Evolutionary conservation across 306 rosid species (phyloP).

Genomic region (barrel medic (Medicago truncatula)): MtrunA17r5.0-ANR NC_053048.1:43231001-43231500

Average conservation of each 20-base stretch:
- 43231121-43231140: background rate
- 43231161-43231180: background rate
- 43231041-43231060: background rate
- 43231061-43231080: background rate
- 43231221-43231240: background rate
- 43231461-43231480: constrained; percentile 24
- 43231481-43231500: constrained; percentile 38
- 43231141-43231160: background rate
- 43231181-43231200: background rate
- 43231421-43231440: constrained; percentile 29
- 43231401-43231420: constrained; percentile 33
- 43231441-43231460: background rate
- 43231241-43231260: background rate
- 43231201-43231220: background rate
- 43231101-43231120: no score
- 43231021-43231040: background rate
- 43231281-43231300: no score
- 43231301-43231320: background rate
- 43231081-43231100: background rate
- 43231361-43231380: constrained; percentile 14
- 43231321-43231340: background rate
- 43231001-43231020: background rate
- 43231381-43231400: constrained; percentile 44
- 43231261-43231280: background rate
- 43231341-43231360: background rate